Evolutionary conservation across 257 asterid genomes (phyloP), one percentile per base, ranked within the genome.

Genomic region (Cinchona pubescens): DNA sequence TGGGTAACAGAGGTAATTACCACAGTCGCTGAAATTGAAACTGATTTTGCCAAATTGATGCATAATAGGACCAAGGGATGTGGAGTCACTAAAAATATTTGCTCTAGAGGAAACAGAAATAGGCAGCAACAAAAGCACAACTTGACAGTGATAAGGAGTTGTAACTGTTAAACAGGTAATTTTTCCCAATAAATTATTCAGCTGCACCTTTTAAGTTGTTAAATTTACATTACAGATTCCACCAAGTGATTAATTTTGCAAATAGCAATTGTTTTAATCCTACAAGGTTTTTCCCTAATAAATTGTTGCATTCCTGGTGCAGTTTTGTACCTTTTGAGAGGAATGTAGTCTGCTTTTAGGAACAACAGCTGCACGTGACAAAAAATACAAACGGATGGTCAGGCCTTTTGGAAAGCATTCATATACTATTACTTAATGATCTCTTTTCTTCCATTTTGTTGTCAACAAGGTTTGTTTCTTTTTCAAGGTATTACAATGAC

Each of bases 81-180:
- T 90, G 61, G 96, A 87, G 76, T 89, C 86, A 19, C 91, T 92
- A 56, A 92, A 85, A 82, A 12, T 67, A 66, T 89, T 90, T 80
- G 97, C 84, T 67, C 71, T 90, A 27, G 88, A 87, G 88, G 97
- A 92, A 85, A 86, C 86, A 75, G 91, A 84, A 72, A 88, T n/a
- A 89, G 68, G 97, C 94, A 59, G 89, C 86, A 69, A 62, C 87
- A 48, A 89, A 83, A 78, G 84, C 90, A 48, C 87, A 84, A 78
- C 77, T 74, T 32, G 88, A 80, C 65, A 78, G 76, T 21, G 89
- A 90, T 72, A 85, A 80, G 53, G 97, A 90, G 82, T 75, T 89
- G 80, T 92, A 81, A 87, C 67, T 69, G 19, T 43, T 30, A 45
- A 69, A 53, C 62, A 65, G 86, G 89, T 82, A 76, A 56, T 71